These are phyloP conservation scores for Bruguiera sexangula DNA, from an alignment of 345 rosid genomes.

Conservation along the genomic window DNA sequence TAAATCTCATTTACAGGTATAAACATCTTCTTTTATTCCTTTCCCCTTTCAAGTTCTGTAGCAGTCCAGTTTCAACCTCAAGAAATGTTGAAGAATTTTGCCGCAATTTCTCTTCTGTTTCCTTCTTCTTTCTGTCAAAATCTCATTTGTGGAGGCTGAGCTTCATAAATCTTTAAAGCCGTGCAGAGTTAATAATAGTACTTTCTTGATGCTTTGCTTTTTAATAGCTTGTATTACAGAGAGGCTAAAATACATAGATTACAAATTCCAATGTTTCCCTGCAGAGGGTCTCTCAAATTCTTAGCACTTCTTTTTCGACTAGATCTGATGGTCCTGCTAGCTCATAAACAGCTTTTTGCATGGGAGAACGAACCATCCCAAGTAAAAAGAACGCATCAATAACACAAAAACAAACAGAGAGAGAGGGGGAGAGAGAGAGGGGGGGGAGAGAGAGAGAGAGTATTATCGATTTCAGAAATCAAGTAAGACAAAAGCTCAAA, in stretches of 20 bases:
- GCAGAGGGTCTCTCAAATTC: conserved; percentile 45
- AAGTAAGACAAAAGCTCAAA: conserved; percentile 41
- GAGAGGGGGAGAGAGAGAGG: conserved; percentile 13
- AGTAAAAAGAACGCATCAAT: conserved; percentile 34
- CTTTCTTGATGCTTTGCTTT: conserved; percentile 18
- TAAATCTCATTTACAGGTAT: conserved; percentile 95
- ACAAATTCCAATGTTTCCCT: conserved; percentile 53
- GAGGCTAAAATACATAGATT: conserved; percentile 26
- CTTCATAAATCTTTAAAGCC: background rate
- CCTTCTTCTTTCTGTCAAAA: background rate
- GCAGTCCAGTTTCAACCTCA: background rate
- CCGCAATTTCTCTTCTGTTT: background rate
- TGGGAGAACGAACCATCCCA: conserved; percentile 63
- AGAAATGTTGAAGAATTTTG: background rate
- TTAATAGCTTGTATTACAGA: conserved; percentile 31
- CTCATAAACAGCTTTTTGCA: conserved; percentile 64
- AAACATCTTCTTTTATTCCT: conserved; percentile 2
- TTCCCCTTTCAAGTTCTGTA: background rate
- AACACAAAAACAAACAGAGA: conserved; percentile 32
- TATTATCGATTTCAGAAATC: conserved; percentile 36
- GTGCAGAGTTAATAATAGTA: conserved; percentile 10
- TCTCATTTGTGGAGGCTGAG: background rate
- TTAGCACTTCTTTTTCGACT: conserved; percentile 44
- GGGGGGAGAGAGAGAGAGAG: conserved; percentile 13
- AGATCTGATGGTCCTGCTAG: conserved; percentile 75